These are phyloP conservation scores for Endocalyx cinctus DNA, from an alignment of 2,329 filamentous ascomycete species.

Conservation along the genomic window DNA sequence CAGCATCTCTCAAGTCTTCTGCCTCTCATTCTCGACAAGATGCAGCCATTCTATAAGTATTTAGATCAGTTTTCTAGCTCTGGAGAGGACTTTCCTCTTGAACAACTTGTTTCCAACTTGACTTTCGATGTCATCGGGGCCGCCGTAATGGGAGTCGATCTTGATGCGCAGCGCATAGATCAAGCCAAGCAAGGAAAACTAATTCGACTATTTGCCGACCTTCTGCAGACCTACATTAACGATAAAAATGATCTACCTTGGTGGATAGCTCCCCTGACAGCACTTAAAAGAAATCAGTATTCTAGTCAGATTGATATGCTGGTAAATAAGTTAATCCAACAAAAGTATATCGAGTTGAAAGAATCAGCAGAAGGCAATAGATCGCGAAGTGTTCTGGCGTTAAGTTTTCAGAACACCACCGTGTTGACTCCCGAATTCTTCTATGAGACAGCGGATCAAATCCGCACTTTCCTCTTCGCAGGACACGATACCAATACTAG, in stretches of 20 bases:
- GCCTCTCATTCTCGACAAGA: slow-evolving; percentile 32
- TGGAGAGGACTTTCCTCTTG: slow-evolving; percentile 23
- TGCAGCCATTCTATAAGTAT: slow-evolving; percentile 23
- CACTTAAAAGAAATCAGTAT: slow-evolving; percentile 6
- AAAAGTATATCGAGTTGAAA: slow-evolving; percentile 21
- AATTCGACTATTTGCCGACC: slow-evolving; percentile 24
- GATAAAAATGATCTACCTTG: slow-evolving; percentile 14
- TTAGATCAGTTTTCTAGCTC: slow-evolving; percentile 25
- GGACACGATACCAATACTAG: slow-evolving; percentile 37
- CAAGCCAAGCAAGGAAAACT: slow-evolving; percentile 22
- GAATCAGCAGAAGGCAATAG: slow-evolving; percentile 7
- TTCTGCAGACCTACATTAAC: slow-evolving; percentile 20
- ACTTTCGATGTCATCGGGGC: slow-evolving; percentile 37
- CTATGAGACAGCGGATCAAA: slow-evolving; percentile 28
- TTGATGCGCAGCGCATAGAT: slow-evolving; percentile 27
- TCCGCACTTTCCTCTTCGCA: slow-evolving; percentile 36
- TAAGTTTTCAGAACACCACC: slow-evolving; percentile 27
- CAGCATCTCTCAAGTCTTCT: slow-evolving; percentile 33
- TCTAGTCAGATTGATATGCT: slow-evolving; percentile 17
- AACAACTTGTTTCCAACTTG: slow-evolving; percentile 22
- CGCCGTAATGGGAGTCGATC: slow-evolving; percentile 30
- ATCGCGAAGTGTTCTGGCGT: slow-evolving; percentile 28
- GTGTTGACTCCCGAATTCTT: slow-evolving; percentile 23
- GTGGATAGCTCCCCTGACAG: slow-evolving; percentile 13
- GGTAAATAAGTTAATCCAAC: slow-evolving; percentile 20